Conservation (phyloP, 2,329 filamentous ascomycete genomes). For the Epichloe aotearoae region DNA sequence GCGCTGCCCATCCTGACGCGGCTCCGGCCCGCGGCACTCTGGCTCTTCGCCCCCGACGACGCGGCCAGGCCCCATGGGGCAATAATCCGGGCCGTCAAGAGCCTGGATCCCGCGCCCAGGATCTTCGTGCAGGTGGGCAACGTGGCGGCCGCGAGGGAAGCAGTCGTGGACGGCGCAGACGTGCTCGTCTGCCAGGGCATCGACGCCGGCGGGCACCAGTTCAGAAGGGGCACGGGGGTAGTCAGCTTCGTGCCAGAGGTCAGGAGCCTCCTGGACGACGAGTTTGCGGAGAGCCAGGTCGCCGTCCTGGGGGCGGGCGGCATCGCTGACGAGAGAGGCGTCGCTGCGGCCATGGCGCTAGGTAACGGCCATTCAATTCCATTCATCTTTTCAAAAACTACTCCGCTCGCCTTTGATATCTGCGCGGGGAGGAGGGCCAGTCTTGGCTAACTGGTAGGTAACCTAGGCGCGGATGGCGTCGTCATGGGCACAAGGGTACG, state of each 20-base stretch:
- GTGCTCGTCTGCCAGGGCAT: constrained; percentile 49
- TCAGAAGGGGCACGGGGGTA: constrained; percentile 38
- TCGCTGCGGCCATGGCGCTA: constrained; percentile 40
- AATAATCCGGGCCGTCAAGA: constrained; percentile 24
- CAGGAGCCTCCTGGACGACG: constrained; percentile 27
- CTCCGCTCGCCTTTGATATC: too few species aligned
- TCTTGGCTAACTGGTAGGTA: neutral
- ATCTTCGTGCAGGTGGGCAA: constrained; percentile 51
- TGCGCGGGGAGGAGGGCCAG: too few species aligned
- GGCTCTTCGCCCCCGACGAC: constrained; percentile 50
- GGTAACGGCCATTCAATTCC: too few species aligned
- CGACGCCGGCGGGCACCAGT: constrained; percentile 53
- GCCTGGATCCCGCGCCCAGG: constrained; percentile 21
- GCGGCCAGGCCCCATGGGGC: constrained; percentile 23
- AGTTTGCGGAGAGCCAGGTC: constrained; percentile 21
- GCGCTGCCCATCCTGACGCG: constrained; percentile 36
- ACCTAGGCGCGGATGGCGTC: constrained; percentile 25
- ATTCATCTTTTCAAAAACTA: too few species aligned
- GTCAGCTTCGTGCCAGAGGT: constrained; percentile 46
- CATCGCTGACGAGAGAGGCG: constrained; percentile 41
- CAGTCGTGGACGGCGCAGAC: constrained; percentile 36
- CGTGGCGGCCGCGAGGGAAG: constrained; percentile 38
- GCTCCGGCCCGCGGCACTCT: constrained; percentile 45
- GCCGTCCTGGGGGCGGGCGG: constrained; percentile 45
- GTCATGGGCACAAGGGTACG: constrained; percentile 31